phyloP scores from a whole-genome alignment of 495 filamentous ascomycete species.

The Penicillium antarcticum region DNA sequence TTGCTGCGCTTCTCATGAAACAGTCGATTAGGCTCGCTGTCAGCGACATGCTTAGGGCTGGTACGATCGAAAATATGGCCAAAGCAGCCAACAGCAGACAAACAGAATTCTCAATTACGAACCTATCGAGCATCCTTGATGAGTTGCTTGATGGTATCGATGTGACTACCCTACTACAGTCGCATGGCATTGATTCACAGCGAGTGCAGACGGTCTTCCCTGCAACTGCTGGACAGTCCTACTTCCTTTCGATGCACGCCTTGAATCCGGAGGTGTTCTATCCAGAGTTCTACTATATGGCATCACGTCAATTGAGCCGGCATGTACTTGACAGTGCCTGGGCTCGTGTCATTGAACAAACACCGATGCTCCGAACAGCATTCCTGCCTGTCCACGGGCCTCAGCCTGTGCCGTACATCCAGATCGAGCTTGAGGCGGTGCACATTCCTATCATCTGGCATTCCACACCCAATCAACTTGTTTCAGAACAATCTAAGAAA shows the following conservation, averaged over 20 bases:
- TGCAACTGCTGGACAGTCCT: constrained; percentile 30
- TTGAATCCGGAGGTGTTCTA: constrained; percentile 30
- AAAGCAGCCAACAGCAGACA: constrained; percentile 8
- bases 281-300: constrained; percentile 25
- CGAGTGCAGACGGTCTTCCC: constrained; percentile 18
- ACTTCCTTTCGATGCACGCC: constrained; percentile 32
- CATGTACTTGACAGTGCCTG: constrained; percentile 23
- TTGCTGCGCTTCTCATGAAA: constrained; percentile 31
- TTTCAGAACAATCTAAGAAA: constrained; percentile 4
- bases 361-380: constrained; percentile 28
- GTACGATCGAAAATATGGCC: constrained; percentile 33
- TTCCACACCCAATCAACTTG: constrained; percentile 5
- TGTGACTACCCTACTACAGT: constrained; percentile 10
- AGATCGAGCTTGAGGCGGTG: constrained; percentile 20
- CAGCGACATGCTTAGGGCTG: constrained; percentile 34
- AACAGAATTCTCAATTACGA: constrained; percentile 3
- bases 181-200: constrained; percentile 15
- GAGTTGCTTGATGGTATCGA: constrained; percentile 18
- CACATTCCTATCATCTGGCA: constrained; percentile 27
- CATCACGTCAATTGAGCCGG: constrained; percentile 10
- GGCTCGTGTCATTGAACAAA: constrained; percentile 14
- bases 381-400: constrained; percentile 25
- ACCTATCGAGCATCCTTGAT: constrained; percentile 12
- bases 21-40: constrained; percentile 27
- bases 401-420: constrained; percentile 18